Evolutionary conservation across 179 eudicot genomes (phyloP), one percentile per base, ranked within the genome.

Genomic region (Heliamphora pulchella): DNA sequence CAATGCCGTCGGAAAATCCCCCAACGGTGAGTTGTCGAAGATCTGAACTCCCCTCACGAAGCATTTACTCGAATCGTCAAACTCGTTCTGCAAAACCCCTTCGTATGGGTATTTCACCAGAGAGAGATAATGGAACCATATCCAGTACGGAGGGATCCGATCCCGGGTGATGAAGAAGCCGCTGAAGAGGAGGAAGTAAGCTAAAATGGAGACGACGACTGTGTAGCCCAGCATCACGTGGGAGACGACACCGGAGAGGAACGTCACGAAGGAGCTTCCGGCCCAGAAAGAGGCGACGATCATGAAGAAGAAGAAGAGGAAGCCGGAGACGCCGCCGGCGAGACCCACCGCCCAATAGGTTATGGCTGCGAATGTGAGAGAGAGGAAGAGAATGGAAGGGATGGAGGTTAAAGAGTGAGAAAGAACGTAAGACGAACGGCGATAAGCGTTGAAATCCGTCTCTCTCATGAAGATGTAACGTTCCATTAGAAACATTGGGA

Each of bases 101-200:
- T 89, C 89, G 10, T 86, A 93, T 0, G 95, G 97, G 65, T 93
- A 93, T 79, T 90, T 93, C 53, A 89, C 92, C 2, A 93, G 84
- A 3, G 97, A 91, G 5, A 81, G n/a, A 78, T 91, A 93, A 61
- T 93, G 97, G 77, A 93, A 93, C 97, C 97, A 93, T 2, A 89
- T 55, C 97, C 93, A 91, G 50, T 91, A 93, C 0, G 66, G 1
- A 0, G 97, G 97, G 54, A 93, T 93, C 10, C 92, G 83, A 47
- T 93, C 93, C 0, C 88, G 81, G 13, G 86, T 80, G 57, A 93
- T 90, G 88, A 93, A 93, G 75, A 90, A 89, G 2, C 97, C 97
- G 62, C 95, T 90, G 80, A 93, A 93, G 64, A 91, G 90, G 58
- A 93, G 73, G 71, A 93, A 93, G 76, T 93, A 87, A 54, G 95